Percentiles rank a stretch among this genome's conserved stretches.
These are phyloP conservation scores for Arthrocladium fulminans DNA, from an alignment of 2,329 filamentous ascomycete genomes.

Conservation along the genomic window DNA sequence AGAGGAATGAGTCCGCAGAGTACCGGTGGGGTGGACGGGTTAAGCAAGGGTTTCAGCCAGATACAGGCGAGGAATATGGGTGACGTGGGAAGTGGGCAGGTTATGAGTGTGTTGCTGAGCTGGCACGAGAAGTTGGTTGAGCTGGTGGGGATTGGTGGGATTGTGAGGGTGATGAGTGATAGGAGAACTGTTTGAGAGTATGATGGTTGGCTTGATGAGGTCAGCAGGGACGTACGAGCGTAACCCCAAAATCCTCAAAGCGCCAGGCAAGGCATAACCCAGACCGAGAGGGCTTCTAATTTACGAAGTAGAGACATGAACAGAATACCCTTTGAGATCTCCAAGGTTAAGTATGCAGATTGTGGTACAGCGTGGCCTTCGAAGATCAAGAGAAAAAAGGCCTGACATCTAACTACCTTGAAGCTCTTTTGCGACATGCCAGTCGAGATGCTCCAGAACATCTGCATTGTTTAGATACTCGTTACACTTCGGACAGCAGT, in stretches of 20 bases:
- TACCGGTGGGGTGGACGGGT: constrained; percentile 46
- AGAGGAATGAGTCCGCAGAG: constrained; percentile 51
- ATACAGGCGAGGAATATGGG: constrained; percentile 50
- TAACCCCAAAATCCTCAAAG: too few species aligned
- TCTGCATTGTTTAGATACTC: constrained; percentile 48
- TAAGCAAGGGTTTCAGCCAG: constrained; percentile 58
- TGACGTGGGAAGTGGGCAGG: constrained; percentile 65
- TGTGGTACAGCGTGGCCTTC: too few species aligned
- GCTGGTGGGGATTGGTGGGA: constrained; percentile 81
- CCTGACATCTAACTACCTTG: constrained; percentile 46
- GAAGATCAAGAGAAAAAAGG: too few species aligned
- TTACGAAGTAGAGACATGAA: too few species aligned
- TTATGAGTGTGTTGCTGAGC: constrained; percentile 93
- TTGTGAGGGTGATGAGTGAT: constrained; percentile 93
- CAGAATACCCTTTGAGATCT: too few species aligned
- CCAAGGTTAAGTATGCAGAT: too few species aligned
- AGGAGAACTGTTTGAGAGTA: constrained; percentile 65
- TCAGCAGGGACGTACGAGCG: too few species aligned
- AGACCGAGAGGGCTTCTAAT: too few species aligned
- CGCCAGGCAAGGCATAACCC: too few species aligned
- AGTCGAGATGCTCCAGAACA: constrained; percentile 73
- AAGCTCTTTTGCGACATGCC: constrained; percentile 85
- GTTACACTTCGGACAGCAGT: constrained; percentile 57
- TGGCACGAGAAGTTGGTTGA: constrained; percentile 99
- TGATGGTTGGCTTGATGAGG: too few species aligned